Base-by-base conservation (phyloP, 345 rosid species). In the Firmiana major region DNA sequence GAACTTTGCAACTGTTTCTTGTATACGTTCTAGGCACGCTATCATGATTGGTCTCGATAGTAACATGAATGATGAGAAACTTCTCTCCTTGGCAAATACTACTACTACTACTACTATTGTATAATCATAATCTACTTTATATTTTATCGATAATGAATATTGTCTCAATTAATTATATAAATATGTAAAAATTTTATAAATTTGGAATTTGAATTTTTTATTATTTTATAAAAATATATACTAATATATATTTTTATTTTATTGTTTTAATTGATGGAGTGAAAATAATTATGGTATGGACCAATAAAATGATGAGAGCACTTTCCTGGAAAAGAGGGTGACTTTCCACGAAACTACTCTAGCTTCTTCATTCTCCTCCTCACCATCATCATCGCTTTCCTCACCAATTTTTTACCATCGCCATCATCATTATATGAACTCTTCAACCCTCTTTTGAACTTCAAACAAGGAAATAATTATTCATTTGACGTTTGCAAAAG, bases 221-320 rank as follows among this genome's bases (percentile, higher is more conserved):
- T n/a, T n/a, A n/a, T n/a, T n/a, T n/a, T n/a, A n/a, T n/a, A n/a
- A n/a, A n/a, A n/a, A n/a, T n/a, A n/a, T n/a, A n/a, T n/a, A n/a
- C n/a, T n/a, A n/a, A 19, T 15, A 31, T 42, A 1, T 11, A 7
- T 43, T 2, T 49, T 26, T 9, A 5, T 17, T 6, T 38, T 6
- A 1, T 17, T 53, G 2, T 64, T 42, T 38, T 8, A n/a, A 19
- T 72, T 58, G 82, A 83, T 84, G 86, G 86, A 87, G 87, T 76
- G 85, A 85, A 88, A n/a, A n/a, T n/a, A n/a, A 89, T 85, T 83
- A 79, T 76, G 85, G 85, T 78, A 79, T 77, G 92, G 85, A 84
- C 93, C 90, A 81, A 76, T 81, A 78, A 70, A 88, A 86, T 89
- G 83, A 86, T 81, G 87, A 82, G 83, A 76, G 65, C 82, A 84